These are phyloP conservation scores for Sesbania bispinosa DNA, from an alignment of 306 rosid genomes.

Conservation along the genomic window DNA sequence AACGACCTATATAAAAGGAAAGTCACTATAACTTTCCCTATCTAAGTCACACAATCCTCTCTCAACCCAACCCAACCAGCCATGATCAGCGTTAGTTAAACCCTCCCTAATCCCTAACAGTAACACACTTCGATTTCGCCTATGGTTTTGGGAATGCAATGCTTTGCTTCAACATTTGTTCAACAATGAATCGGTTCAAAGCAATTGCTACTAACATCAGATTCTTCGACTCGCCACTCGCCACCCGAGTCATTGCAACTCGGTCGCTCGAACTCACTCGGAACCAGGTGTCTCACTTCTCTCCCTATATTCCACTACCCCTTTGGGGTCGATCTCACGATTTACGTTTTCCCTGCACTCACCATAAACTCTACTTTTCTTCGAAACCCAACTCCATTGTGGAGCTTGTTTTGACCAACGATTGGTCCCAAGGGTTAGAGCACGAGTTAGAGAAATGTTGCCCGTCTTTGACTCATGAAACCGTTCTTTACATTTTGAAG, in stretches of 20 bases:
- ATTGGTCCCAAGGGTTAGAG: constrained; percentile 72
- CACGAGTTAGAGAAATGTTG: constrained; percentile 40
- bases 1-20: too few species aligned
- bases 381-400: constrained; percentile 58
- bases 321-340: constrained; percentile 19
- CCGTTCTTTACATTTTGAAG: constrained; percentile 61
- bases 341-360: constrained; percentile 24
- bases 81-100: too few species aligned
- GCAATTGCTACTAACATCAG: constrained; percentile 43
- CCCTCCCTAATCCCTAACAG: too few species aligned
- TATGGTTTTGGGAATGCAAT: background rate
- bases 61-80: too few species aligned
- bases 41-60: too few species aligned
- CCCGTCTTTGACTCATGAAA: constrained; percentile 58
- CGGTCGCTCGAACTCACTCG: constrained; percentile 19
- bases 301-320: constrained; percentile 28
- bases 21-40: too few species aligned
- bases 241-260: constrained; percentile 32
- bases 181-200: constrained; percentile 59
- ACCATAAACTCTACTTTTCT: constrained; percentile 44
- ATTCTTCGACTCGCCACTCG: constrained; percentile 39
- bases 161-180: background rate
- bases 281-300: constrained; percentile 53
- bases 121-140: background rate
- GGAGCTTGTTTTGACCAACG: constrained; percentile 48